Base-by-base conservation (phyloP, 2,329 filamentous ascomycete genomes). In the Samsoniella hepiali region DNA sequence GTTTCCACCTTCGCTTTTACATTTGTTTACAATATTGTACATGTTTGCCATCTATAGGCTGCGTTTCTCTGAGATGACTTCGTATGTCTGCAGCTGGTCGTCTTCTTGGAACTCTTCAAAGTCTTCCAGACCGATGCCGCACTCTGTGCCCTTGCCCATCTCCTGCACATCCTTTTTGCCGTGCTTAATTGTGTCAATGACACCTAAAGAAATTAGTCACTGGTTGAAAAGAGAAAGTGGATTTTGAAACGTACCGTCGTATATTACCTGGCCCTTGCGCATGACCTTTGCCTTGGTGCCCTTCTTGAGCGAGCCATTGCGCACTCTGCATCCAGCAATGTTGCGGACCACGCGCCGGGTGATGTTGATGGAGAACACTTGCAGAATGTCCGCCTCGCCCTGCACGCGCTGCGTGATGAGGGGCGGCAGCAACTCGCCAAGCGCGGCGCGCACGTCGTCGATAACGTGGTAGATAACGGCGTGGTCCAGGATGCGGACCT, bases 101-200 rank as follows among this genome's bases (percentile, higher is more conserved):
- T 94, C 95, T 15, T 87, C 81, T 71, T 88, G 75, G 73, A 98
- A 90, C 29, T 87, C 90, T 55, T 89, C 82, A 87, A 92, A 99
- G 38, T 82, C 84, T 3, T 89, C 87, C 71, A 99, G 94, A 59
- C 86, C 88, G 68, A 99, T 88, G 68, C 95, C 95, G 71, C 95
- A 99, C 76, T 99, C 95, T n/a, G 84, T 86, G 64, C 93, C 93
- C 77, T 96, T 98, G 70, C 87, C 88, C 87, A 96, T 95, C 72
- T 97, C 91, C 53, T 81, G 80, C 36, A 95, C 91, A 68, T 97
- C 91, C 74, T 96, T 96, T 82, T 98, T 97, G 74, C 90, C 87
- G 71, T 96, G 91, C 79, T 95, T 97, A 64, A 99, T 85, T 1
- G 91, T 91, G 22, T 86, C 83, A 50, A 98, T 85, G 58, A 83